Evolutionary conservation across 345 rosid species (phyloP), one percentile per base, ranked within the genome.

Genomic region (Brassica rapa): DNA sequence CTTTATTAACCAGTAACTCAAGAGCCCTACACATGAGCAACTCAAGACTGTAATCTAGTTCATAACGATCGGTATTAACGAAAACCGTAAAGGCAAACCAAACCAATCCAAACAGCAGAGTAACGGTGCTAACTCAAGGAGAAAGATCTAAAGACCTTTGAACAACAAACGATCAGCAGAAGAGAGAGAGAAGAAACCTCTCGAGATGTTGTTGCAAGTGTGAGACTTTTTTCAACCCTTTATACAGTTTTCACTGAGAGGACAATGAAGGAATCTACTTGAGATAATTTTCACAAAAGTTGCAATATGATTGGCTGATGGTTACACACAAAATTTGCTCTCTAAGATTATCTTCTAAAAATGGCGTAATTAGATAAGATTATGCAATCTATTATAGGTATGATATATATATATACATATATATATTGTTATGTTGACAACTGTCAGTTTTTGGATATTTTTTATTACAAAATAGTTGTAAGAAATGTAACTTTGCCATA

Each of bases 111-210:
- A 74, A 64, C 6, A 66, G 16, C 16, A 56, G 8, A 66, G 27
- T 15, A 30, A 27, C 16, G 0, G 27, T 23, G 23, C 5, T 16
- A 56, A 19, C 6, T 72, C 12, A 30, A 16, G 8, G 69, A 46
- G 46, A 46, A 37, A 1, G 30, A 60, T 68, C 68, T 12, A 12
- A 57, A 66, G 9, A 76, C 80, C 80, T 76, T 10, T 1, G 15
- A 57, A 65, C 29, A 37, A 55, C 12, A 27, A 59, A 10, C 4
- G 68, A 68, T 59, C 51, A 5, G 67, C 15, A 19, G 10, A 71
- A 59, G 15, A 27, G 29, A 59, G 25, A 43, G 19, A 59, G 35
- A 64, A 71, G 53, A 37, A 21, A 23, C 8, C 15, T 66, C 19
- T 73, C 63, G 43, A 24, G 72, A 19, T 66, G 1, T 43, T 29